Evolutionary conservation across 345 rosid genomes (phyloP).

Genomic region (Aethionema arabicum): DNA sequence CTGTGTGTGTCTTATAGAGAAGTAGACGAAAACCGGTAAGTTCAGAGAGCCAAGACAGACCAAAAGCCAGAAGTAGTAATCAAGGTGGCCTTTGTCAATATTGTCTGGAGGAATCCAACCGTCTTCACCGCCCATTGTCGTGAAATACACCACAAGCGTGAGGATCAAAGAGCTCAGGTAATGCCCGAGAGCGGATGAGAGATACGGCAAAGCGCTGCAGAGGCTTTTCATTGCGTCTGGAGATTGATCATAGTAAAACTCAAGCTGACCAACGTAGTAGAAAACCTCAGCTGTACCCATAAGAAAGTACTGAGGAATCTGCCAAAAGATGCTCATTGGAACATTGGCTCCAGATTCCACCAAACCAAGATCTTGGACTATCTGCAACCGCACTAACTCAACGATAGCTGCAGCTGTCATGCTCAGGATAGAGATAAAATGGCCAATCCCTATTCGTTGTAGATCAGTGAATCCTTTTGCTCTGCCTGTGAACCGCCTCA

Average conservation of each 20-base stretch:
- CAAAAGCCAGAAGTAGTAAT: conserved; percentile 79
- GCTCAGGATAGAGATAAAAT: conserved; percentile 50
- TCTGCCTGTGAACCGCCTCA: conserved; percentile 37
- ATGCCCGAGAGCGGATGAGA: conserved; percentile 67
- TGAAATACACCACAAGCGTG: conserved; percentile 58
- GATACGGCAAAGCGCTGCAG: conserved; percentile 68
- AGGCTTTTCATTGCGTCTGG: conserved; percentile 89
- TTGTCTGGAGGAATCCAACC: conserved; percentile 84
- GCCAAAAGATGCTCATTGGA: conserved; percentile 78
- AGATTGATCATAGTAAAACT: conserved; percentile 89
- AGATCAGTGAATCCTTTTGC: conserved; percentile 59
- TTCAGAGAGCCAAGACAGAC: conserved; percentile 63
- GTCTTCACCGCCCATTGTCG: conserved; percentile 47
- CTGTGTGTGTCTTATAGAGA: conserved; percentile 53
- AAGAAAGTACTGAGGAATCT: conserved; percentile 72
- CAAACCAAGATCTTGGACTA: conserved; percentile 67
- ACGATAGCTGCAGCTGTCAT: conserved; percentile 47
- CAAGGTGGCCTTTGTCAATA: conserved; percentile 80
- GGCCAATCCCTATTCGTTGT: conserved; percentile 63
- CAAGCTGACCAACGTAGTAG: conserved; percentile 67
- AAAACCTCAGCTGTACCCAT: conserved; percentile 81
- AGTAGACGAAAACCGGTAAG: conserved; percentile 49
- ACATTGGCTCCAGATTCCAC: conserved; percentile 45
- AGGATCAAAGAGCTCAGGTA: conserved; percentile 77
- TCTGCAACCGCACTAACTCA: conserved; percentile 44